Evolutionary conservation across 495 filamentous ascomycete genomes (phyloP).

Genomic region (Peziza echinospora): DNA sequence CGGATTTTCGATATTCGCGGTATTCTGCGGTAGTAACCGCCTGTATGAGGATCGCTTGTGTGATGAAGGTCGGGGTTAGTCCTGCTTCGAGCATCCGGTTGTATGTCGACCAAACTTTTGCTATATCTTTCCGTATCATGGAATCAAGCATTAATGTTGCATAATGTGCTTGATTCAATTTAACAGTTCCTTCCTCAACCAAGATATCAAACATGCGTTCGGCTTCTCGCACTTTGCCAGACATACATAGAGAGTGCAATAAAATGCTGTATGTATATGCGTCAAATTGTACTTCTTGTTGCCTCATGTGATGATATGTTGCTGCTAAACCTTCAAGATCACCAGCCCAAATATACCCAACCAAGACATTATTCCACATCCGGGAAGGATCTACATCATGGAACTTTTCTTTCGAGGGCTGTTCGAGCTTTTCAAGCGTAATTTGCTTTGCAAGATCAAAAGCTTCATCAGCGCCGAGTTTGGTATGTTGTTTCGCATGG

Average conservation of each 20-base stretch:
- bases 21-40: conserved; percentile 24
- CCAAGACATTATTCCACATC: conserved; percentile 63
- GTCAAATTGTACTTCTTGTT: conserved; percentile 35
- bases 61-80: conserved; percentile 26
- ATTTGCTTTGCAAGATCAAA: conserved; percentile 39
- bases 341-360: conserved; percentile 40
- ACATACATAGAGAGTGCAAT: conserved; percentile 43
- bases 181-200: conserved; percentile 29
- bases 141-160: conserved; percentile 51
- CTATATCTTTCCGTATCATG: conserved; percentile 26
- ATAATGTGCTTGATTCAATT: conserved; percentile 48
- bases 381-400: conserved; percentile 27
- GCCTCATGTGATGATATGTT: conserved; percentile 40
- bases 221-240: conserved; percentile 41
- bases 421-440: conserved; percentile 23
- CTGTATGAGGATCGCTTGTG: conserved; percentile 24
- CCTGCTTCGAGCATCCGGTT: conserved; percentile 28
- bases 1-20: conserved; percentile 12
- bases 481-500: conserved; percentile 22
- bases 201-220: conserved; percentile 42
- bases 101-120: conserved; percentile 32
- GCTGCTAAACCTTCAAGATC: conserved; percentile 39
- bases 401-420: conserved; percentile 22
- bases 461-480: conserved; percentile 30
- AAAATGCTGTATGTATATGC: conserved; percentile 50